Base-by-base conservation (phyloP, 83 land plant genomes). In the Isoetes engelmannii region DNA sequence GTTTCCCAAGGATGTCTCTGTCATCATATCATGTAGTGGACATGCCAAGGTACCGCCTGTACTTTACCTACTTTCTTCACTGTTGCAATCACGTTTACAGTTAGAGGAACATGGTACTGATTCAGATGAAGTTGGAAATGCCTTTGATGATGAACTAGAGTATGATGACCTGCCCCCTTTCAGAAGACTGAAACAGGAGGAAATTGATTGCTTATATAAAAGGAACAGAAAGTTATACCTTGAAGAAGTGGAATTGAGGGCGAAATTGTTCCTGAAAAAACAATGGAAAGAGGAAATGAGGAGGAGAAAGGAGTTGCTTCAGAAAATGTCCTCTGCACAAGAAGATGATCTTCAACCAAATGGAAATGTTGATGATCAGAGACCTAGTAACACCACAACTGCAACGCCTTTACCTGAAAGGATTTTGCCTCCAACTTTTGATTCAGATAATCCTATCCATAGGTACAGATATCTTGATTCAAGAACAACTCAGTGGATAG, bases 151-250 rank as follows among this genome's bases (percentile, higher is more conserved):
- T 42, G 88, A 83, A 60, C 88, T 81, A 69, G 90, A 89, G 43
- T 89, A 89, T 75, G 94, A 89, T 64, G 83, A 81, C 71, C 84
- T 90, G 5, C 95, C 92, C 15, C 89, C 85, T 1, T 90, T 90
- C 56, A 87, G 79, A 60, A 85, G 87, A 19, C 71, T 90, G 47
- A 82, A 49, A 56, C 87, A 80, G 67, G 69, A 83, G 69, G 86
- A 90, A 73, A 37, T 87, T 60, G 77, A 67, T 19, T 78, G 78
- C 68, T 85, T 90, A 48, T 82, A 78, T 77, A 84, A 85, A 45
- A 85, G 84, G 57, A 83, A 84, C 57, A 81, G 60, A 55, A 80
- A 82, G 67, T 79, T 81, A 18, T 90, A 90, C 50, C 77, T 76
- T 68, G 89, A 90, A 62, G 96, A 90, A 74, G 79, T 88, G 73